Percentiles rank a stretch among this genome's conserved stretches.
Conservation (phyloP, 2,329 filamentous ascomycete genomes). For the Coniochaeta sp. region DNA sequence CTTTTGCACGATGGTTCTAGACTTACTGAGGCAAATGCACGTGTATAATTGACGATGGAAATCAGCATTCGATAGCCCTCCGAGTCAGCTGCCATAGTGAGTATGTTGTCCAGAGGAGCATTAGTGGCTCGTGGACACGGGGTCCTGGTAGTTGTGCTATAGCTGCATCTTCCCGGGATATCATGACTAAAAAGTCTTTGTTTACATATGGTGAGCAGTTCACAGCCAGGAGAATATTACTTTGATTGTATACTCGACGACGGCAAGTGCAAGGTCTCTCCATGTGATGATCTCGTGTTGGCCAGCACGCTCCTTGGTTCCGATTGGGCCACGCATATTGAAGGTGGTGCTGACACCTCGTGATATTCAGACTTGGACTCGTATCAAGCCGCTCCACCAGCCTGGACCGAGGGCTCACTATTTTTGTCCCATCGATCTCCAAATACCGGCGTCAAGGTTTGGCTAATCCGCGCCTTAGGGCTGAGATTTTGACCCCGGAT, state of each 20-base stretch:
- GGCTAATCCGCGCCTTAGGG: background rate
- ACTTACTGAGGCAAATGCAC: no score
- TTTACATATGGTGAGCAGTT: no score
- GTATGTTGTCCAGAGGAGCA: no score
- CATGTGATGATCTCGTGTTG: background rate
- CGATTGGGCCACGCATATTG: background rate
- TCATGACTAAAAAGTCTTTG: no score
- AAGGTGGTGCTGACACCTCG: background rate
- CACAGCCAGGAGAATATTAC: no score
- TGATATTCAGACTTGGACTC: background rate
- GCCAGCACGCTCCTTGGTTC: background rate
- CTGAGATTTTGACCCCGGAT: background rate
- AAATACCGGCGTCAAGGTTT: background rate
- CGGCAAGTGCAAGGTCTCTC: background rate
- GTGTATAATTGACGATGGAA: no score
- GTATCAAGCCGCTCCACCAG: background rate
- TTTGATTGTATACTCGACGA: background rate
- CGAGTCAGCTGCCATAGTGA: no score
- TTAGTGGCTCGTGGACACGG: no score
- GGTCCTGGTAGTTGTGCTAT: no score
- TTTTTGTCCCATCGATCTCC: background rate
- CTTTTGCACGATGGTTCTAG: no score
- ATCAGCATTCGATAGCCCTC: no score
- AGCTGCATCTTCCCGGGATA: no score
- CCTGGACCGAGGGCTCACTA: background rate